phyloP scores from a whole-genome alignment of 2,329 filamentous ascomycete genomes.

The Venturia carpophila region DNA sequence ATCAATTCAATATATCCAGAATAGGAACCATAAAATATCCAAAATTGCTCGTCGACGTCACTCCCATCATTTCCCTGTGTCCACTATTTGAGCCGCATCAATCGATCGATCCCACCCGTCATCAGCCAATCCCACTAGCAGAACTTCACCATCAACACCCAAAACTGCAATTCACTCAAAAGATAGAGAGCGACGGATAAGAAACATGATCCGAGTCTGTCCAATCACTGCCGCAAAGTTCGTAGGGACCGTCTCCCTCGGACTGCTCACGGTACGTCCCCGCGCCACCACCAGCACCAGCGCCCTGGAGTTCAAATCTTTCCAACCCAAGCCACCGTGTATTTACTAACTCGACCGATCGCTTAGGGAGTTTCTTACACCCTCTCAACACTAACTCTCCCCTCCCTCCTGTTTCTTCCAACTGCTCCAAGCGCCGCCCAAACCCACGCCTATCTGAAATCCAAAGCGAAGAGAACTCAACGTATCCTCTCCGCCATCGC shows the following conservation, averaged over 20 bases:
- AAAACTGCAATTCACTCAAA: not conserved
- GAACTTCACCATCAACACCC: not conserved
- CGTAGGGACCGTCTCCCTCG: conserved; percentile 81
- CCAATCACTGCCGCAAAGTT: conserved; percentile 80
- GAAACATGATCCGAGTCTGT: conserved; percentile 17
- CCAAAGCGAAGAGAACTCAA: conserved; percentile 51
- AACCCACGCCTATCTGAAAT: conserved; percentile 53
- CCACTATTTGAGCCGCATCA: not conserved
- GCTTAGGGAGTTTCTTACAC: conserved; percentile 80
- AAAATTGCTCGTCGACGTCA: too few relatives aligned
- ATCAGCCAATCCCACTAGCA: not conserved
- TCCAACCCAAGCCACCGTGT: too few relatives aligned
- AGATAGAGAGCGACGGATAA: conserved; percentile 12
- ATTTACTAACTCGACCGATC: conserved; percentile 14
- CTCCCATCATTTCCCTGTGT: too few relatives aligned
- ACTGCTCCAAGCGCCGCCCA: conserved; percentile 56
- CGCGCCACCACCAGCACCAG: conserved; percentile 18
- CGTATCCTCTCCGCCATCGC: conserved; percentile 62
- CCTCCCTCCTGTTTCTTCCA: conserved; percentile 71
- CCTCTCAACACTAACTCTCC: conserved; percentile 67
- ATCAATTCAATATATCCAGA: too few relatives aligned
- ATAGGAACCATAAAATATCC: too few relatives aligned
- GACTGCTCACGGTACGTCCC: conserved; percentile 70
- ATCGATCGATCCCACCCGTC: not conserved
- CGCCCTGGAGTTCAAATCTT: too few relatives aligned